Base-by-base conservation (phyloP, 768 basidiomycete species). In the Calocybe gangraenosa region DNA sequence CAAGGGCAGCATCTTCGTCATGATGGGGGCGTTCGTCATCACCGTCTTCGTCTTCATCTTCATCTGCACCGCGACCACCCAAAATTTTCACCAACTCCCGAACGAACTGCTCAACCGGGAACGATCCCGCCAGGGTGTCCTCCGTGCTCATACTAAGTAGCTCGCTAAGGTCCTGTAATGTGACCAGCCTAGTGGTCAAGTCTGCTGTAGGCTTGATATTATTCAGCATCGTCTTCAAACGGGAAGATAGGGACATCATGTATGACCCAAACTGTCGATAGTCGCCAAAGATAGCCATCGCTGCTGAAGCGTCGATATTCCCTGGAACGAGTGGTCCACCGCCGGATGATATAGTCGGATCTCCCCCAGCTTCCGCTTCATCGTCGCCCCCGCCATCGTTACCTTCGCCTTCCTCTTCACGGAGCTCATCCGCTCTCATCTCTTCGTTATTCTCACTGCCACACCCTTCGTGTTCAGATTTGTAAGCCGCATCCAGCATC, bases 101-200 rank as follows among this genome's bases (percentile, higher is more conserved):
- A 22, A 94, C 90, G 61, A 91, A 98, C 28, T 83, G 78, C 56
- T 95, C 93, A 17, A 94, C 85, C 52, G 87, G 89, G 69, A 99
- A 95, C n/a, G 89, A 94, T 33, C 92, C 92, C 7, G 91, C 88
- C 37, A 99, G 72, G 6, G 93, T 97, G 62, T 99, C 96, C 67
- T 98, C 95, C 2, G 92, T 97, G 65, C 91, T 92, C 68, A 98
- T 94, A 49, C 90, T 89, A 45, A 99, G 80, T 25, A 97, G 65
- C 62, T 98, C 95, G 67, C 90, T 92, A 42, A 96, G 77, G 58
- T 99, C 95, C 60, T 97, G 93, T 21, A 99, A 70, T 3, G 94
- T 93, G 35, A 92, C 68, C 21, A 97, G 79, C 38, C 93, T 85
- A 32, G 84, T 87, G 0, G 87, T 90, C 9, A 89, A 84, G 60